Base-by-base conservation (phyloP, 2,329 filamentous ascomycete species). In the Apiospora arundinis region DNA sequence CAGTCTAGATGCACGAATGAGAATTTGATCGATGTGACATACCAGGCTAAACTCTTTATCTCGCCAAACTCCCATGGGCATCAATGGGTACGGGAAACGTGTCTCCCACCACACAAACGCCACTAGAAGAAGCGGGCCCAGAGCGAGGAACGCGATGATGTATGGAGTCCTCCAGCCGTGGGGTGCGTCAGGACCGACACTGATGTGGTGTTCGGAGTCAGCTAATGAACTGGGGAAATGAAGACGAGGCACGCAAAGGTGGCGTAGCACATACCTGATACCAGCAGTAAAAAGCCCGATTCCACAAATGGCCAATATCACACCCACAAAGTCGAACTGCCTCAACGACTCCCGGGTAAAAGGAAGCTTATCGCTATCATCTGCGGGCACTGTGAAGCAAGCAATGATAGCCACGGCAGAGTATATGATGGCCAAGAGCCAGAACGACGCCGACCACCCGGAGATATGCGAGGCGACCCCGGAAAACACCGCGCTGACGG, bases 21-120 rank as follows among this genome's bases (percentile, higher is more conserved):
- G 4, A 8, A 14, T 18, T 2, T 7, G 1, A 28, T 32, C 12
- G 32, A 9, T 18, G 23, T n/a, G 25, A 76, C 84, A 74, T 78
- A 90, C 87, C 40, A 93, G 79, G 2, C 88, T 88, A 78, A 93
- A 93, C 74, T 92, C 90, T 5, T 85, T 82, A 74, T 93, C 90
- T 82, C 78, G 84, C 84, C 89, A 91, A 83, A 81, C 87, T 80
- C 83, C 80, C 5, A 86, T 83, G n/a, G 86, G 85, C 83, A 90
- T 87, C 63, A 89, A 76, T 1, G 88, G 86, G 67, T 83, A 76
- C 6, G 80, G 76, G 71, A 82, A 86, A 60, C 86, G 82, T 2
- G 83, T 85, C 78, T 93, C 90, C 91, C 91, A 93, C 71, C 87
- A 83, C 1, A 90, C 80, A 74, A 93, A 93, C 0, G 80, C 80